phyloP scores from a whole-genome alignment of 2,329 filamentous ascomycete genomes.

The Hansfordia pulvinata region DNA sequence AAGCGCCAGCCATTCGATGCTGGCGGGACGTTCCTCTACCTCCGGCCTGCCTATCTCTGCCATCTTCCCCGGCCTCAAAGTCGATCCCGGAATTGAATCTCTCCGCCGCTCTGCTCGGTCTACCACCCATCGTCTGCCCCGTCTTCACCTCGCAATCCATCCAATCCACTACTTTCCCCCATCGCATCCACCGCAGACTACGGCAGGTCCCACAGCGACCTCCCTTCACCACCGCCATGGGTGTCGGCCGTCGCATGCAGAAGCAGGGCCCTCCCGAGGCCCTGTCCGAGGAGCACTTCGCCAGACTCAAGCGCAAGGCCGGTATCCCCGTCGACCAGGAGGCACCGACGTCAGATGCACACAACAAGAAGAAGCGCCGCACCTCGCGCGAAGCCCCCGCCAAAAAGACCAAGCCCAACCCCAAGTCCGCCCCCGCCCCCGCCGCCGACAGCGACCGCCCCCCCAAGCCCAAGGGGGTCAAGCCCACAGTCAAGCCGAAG shows the following conservation, averaged over 20 bases:
- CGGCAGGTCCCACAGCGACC: neutral
- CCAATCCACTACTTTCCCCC: too few relatives aligned
- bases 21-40: too few relatives aligned
- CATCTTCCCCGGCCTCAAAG: too few relatives aligned
- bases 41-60: too few relatives aligned
- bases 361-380: slow-evolving; percentile 50
- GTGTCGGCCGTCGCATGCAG: slow-evolving; percentile 81
- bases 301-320: slow-evolving; percentile 75
- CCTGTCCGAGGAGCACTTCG: slow-evolving; percentile 67
- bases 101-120: too few relatives aligned
- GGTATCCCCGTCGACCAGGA: slow-evolving; percentile 48
- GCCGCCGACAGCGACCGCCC: slow-evolving; percentile 18
- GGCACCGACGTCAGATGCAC: slow-evolving; percentile 37
- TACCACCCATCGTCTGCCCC: too few relatives aligned
- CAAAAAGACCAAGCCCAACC: slow-evolving; percentile 20
- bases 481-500: slow-evolving; percentile 16
- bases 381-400: slow-evolving; percentile 16
- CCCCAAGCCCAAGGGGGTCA: slow-evolving; percentile 20
- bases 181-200: too few relatives aligned
- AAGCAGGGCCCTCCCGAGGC: slow-evolving; percentile 83
- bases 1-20: too few relatives aligned
- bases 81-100: too few relatives aligned
- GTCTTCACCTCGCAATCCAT: too few relatives aligned
- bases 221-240: slow-evolving; percentile 49
- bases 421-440: slow-evolving; percentile 17